Percentiles rank a stretch among this genome's conserved stretches.
These are phyloP conservation scores for Diaporthe vaccinii DNA, from an alignment of 2,329 filamentous ascomycete genomes.

Conservation along the genomic window DNA sequence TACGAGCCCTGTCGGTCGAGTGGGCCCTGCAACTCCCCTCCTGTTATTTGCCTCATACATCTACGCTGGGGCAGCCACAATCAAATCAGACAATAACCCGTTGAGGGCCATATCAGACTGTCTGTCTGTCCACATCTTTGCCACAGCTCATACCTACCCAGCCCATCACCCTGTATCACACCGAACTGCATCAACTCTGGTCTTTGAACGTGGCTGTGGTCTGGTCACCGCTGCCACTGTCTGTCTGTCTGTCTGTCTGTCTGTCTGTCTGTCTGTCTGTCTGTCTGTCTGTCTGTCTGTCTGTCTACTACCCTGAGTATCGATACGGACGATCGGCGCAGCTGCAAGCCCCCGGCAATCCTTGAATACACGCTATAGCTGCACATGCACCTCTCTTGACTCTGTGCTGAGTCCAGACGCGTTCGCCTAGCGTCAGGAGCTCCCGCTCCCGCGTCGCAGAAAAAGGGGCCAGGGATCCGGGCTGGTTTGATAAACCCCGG, in stretches of 20 bases:
- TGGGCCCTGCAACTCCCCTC: constrained; percentile 31
- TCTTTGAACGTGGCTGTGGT: not conserved
- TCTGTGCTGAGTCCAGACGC: constrained; percentile 25
- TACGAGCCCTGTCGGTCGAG: constrained; percentile 31
- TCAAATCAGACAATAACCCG: constrained; percentile 32
- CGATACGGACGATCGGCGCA: constrained; percentile 14
- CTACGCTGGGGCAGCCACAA: not conserved
- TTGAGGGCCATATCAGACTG: constrained; percentile 8
- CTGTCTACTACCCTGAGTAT: not conserved
- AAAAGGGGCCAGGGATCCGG: constrained; percentile 30
- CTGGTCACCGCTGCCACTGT: not conserved
- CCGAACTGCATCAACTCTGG: not conserved
- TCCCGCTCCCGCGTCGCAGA: constrained; percentile 35
- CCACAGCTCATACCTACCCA: not conserved
- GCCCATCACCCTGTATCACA: not conserved
- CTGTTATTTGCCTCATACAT: constrained; percentile 40
- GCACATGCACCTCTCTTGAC: constrained; percentile 34
- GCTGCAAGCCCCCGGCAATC: constrained; percentile 28
- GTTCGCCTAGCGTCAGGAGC: constrained; percentile 35
- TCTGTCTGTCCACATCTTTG: constrained; percentile 2
- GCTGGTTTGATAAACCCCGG: constrained; percentile 21
- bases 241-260: not conserved
- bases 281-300: not conserved
- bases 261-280: not conserved
- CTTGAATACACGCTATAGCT: constrained; percentile 23